phyloP scores from a whole-genome alignment of 257 asterid species.

The Solanum rostratum region DNA sequence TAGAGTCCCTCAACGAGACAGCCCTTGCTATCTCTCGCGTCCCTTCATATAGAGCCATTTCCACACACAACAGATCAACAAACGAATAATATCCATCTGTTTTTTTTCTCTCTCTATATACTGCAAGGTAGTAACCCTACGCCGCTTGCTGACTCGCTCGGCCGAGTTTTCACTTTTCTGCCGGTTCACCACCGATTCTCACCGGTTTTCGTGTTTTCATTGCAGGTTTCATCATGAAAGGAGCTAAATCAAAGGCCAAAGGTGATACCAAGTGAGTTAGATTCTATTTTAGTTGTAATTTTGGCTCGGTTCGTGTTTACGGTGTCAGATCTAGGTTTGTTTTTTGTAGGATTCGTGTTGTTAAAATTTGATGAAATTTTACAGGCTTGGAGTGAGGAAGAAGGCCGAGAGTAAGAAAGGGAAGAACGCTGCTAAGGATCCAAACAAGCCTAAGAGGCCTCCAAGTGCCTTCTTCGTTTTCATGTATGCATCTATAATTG shows the following conservation, averaged over 20 bases:
- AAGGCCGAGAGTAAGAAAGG: conserved; percentile 37
- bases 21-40: conserved; percentile 38
- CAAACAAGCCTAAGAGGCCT: conserved; percentile 95
- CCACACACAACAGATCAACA: conserved; percentile 6
- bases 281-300: neutral
- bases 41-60: conserved; percentile 30
- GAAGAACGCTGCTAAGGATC: conserved; percentile 66
- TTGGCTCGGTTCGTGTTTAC: neutral
- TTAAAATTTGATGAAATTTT: neutral
- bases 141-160: neutral
- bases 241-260: conserved; percentile 58
- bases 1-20: conserved; percentile 29
- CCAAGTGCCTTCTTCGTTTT: conserved; percentile 87
- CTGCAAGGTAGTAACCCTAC: conserved; percentile 7
- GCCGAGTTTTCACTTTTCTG: conserved; percentile 5
- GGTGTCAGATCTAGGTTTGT: conserved; percentile 22
- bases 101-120: conserved; percentile 15
- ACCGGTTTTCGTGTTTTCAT: conserved; percentile 15
- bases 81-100: conserved; percentile 13
- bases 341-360: neutral
- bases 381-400: conserved; percentile 52
- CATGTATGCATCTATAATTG: conserved; percentile 38
- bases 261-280: conserved; percentile 56
- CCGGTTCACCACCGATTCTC: conserved; percentile 32
- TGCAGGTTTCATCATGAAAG: conserved; percentile 50